Evolutionary conservation across 2,329 filamentous ascomycete species (phyloP).

Genomic region (Pleurostoma richardsiae): DNA sequence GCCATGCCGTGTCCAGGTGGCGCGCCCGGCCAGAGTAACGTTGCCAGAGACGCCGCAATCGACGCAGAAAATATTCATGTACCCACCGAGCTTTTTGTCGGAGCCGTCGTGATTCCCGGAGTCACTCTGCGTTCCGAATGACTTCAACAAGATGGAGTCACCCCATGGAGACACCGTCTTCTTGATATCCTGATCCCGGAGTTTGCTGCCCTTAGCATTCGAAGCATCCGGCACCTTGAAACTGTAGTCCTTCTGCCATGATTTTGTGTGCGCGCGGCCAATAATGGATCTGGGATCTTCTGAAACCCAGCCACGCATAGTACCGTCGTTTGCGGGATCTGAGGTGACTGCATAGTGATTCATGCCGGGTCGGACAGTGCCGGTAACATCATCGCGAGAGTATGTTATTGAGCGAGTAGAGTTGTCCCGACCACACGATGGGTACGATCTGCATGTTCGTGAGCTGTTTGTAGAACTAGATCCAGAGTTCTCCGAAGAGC

Average conservation of each 20-base stretch:
- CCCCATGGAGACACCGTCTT: conserved; percentile 21
- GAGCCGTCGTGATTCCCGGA: conserved; percentile 6
- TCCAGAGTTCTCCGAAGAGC: not conserved
- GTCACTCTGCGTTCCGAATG: conserved; percentile 11
- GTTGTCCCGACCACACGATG: too few relatives aligned
- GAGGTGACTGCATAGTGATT: too few relatives aligned
- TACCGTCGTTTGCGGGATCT: too few relatives aligned
- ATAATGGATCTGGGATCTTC: too few relatives aligned
- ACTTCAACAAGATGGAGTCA: conserved; percentile 19
- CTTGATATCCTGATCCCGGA: conserved; percentile 12
- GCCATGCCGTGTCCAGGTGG: conserved; percentile 2
- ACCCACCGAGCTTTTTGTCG: conserved; percentile 7
- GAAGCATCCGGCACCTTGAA: not conserved
- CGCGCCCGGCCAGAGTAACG: conserved; percentile 16
- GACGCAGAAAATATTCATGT: conserved; percentile 23
- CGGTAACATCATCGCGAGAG: too few relatives aligned
- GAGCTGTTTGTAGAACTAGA: not conserved
- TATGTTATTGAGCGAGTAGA: too few relatives aligned
- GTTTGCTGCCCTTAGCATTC: conserved; percentile 5
- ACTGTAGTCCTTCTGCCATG: not conserved
- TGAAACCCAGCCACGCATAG: too few relatives aligned
- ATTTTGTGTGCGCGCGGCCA: too few relatives aligned
- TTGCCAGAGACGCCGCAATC: conserved; percentile 20
- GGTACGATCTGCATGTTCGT: too few relatives aligned
- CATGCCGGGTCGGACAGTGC: too few relatives aligned